phyloP scores from a whole-genome alignment of 106 monocot species.

The Apostasia shenzhenica region DNA sequence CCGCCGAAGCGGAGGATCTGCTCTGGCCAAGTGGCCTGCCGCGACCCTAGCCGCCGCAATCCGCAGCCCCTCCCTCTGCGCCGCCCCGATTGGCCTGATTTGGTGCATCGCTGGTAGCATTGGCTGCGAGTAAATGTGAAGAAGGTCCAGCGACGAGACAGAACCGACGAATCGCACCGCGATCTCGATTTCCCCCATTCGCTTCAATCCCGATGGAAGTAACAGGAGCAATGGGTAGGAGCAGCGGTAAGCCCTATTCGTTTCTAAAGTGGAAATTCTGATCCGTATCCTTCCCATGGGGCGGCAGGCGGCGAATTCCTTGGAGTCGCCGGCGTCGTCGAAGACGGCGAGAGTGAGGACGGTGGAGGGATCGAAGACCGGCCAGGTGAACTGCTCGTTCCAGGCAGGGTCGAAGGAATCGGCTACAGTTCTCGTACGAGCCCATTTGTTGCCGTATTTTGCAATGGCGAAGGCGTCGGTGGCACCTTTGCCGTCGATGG shows the following conservation, averaged over 20 bases:
- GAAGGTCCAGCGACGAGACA: constrained; percentile 35
- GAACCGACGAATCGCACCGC: constrained; percentile 61
- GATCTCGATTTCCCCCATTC: constrained; percentile 75
- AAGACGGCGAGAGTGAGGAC: constrained; percentile 78
- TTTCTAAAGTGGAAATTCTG: constrained; percentile 57
- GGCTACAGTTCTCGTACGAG: constrained; percentile 61
- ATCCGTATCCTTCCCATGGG: constrained; percentile 73
- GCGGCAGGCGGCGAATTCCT: constrained; percentile 27
- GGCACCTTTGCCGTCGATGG: constrained; percentile 46
- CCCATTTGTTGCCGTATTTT: constrained; percentile 94
- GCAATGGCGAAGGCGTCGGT: constrained; percentile 71
- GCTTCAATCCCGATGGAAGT: constrained; percentile 39
- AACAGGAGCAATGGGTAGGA: constrained; percentile 56
- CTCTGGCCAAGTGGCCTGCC: constrained; percentile 51
- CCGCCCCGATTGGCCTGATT: constrained; percentile 39
- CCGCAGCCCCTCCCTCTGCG: constrained; percentile 50
- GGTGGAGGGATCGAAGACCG: constrained; percentile 71
- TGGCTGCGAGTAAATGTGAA: constrained; percentile 55
- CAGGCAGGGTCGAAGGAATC: constrained; percentile 64
- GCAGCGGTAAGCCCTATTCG: constrained; percentile 42
- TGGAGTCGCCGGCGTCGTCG: constrained; percentile 39
- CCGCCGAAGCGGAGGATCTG: constrained; percentile 64
- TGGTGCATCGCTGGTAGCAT: constrained; percentile 79
- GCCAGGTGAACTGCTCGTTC: constrained; percentile 99
- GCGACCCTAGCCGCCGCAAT: constrained; percentile 53